Percentiles rank a stretch among this genome's conserved stretches.
These are phyloP conservation scores for Viola pubescens DNA, from an alignment of 441 rosid genomes.

Conservation along the genomic window DNA sequence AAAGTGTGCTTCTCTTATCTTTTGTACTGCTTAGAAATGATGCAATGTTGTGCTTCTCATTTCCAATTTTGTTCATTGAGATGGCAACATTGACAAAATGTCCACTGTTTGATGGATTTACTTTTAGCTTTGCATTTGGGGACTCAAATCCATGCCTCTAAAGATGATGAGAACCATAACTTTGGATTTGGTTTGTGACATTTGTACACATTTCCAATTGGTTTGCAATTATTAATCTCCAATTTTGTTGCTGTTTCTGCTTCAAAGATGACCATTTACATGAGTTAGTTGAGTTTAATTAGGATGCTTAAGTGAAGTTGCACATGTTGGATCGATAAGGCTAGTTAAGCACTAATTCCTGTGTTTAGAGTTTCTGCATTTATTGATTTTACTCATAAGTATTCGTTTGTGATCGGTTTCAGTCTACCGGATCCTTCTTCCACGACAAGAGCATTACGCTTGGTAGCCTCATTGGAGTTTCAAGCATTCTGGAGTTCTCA, in stretches of 20 bases:
- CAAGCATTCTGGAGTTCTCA: constrained; percentile 37
- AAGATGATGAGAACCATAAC: background rate
- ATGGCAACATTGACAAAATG: constrained; percentile 8
- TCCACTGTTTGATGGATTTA: background rate
- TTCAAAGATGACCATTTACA: background rate
- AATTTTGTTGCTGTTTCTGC: background rate
- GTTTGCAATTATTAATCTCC: too few species aligned
- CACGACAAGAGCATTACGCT: constrained; percentile 52
- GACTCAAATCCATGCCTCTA: background rate
- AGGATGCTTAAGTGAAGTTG: too few species aligned
- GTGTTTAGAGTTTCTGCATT: background rate
- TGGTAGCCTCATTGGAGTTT: constrained; percentile 48
- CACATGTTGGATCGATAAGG: background rate
- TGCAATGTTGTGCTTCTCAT: background rate
- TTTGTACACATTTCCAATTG: too few species aligned
- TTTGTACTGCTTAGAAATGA: background rate
- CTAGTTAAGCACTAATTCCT: background rate
- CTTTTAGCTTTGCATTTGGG: background rate
- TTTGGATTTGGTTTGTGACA: background rate
- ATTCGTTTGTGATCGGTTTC: constrained; percentile 13
- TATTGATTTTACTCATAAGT: background rate
- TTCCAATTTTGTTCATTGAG: constrained; percentile 3
- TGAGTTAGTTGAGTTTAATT: too few species aligned
- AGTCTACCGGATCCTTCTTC: constrained; percentile 60
- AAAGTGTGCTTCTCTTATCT: constrained; percentile 4